Conservation (phyloP, 2,329 filamentous ascomycete species). For the Aspergillus pseudoglaucus region DNA sequence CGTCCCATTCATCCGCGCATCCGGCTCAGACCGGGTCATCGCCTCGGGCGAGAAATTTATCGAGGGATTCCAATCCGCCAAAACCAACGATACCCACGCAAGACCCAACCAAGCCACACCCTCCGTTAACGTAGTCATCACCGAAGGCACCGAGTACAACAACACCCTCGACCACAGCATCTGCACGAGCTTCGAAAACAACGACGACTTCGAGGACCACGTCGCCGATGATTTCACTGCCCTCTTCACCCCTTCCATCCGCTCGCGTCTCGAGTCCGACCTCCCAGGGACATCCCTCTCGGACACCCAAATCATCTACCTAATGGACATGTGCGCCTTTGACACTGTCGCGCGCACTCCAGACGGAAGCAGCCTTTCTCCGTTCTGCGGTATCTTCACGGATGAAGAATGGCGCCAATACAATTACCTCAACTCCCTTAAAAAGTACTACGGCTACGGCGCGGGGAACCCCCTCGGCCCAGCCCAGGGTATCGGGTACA, state of each 20-base stretch:
- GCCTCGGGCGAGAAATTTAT: conserved; percentile 71
- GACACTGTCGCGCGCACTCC: conserved; percentile 60
- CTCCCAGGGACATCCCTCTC: conserved; percentile 63
- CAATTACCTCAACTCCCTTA: conserved; percentile 71
- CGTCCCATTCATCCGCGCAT: conserved; percentile 65
- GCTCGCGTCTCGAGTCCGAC: conserved; percentile 60
- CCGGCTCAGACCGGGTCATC: conserved; percentile 64
- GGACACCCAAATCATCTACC: conserved; percentile 54
- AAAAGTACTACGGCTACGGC: conserved; percentile 79
- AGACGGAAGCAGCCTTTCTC: conserved; percentile 50
- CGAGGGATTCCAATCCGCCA: conserved; percentile 61
- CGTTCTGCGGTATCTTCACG: conserved; percentile 72
- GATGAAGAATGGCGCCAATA: conserved; percentile 68
- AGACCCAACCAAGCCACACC: conserved; percentile 44
- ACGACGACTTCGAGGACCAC: conserved; percentile 45
- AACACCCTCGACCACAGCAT: conserved; percentile 73
- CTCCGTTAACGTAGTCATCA: conserved; percentile 58
- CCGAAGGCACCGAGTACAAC: conserved; percentile 61
- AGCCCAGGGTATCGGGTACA: conserved; percentile 80
- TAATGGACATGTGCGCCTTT: conserved; percentile 90
- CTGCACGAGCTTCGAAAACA: conserved; percentile 65
- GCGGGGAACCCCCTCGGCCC: conserved; percentile 71
- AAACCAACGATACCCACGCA: conserved; percentile 37
- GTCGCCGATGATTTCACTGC: conserved; percentile 59
- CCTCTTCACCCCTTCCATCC: conserved; percentile 48